Evolutionary conservation across 2,329 filamentous ascomycete species (phyloP).

Genomic region (Furcasterigmium sp.): DNA sequence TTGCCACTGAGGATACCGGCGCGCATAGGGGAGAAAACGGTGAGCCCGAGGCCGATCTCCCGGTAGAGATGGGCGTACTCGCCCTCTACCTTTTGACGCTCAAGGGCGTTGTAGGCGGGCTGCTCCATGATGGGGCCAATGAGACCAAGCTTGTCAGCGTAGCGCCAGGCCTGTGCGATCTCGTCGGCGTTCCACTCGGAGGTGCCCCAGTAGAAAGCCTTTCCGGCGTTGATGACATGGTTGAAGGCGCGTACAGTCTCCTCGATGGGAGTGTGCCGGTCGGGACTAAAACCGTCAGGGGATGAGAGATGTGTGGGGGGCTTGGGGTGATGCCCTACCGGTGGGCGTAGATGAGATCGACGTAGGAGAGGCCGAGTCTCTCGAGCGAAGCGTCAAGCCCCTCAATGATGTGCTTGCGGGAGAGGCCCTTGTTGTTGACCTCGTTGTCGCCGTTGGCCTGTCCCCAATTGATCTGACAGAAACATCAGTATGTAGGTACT

Average conservation of each 20-base stretch:
- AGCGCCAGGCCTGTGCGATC: slow-evolving; percentile 57
- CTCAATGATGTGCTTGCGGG: slow-evolving; percentile 65
- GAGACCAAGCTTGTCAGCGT: slow-evolving; percentile 54
- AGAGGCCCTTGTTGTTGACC: slow-evolving; percentile 63
- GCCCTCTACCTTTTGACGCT: slow-evolving; percentile 56
- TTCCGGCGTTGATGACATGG: slow-evolving; percentile 61
- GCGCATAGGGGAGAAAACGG: slow-evolving; percentile 55
- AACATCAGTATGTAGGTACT: too few relatives aligned
- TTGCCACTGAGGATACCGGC: slow-evolving; percentile 60
- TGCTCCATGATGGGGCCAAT: slow-evolving; percentile 63
- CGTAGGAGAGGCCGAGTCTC: slow-evolving; percentile 53
- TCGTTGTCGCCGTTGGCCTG: slow-evolving; percentile 52
- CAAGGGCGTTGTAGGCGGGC: slow-evolving; percentile 61
- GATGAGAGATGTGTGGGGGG: background rate
- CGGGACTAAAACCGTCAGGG: slow-evolving; percentile 32
- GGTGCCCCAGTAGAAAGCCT: slow-evolving; percentile 68
- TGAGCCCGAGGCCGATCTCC: slow-evolving; percentile 55
- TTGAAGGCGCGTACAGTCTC: slow-evolving; percentile 68
- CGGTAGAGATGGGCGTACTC: slow-evolving; percentile 58
- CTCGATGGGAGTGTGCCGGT: slow-evolving; percentile 64
- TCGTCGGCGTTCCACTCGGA: slow-evolving; percentile 64
- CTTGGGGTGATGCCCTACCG: slow-evolving; percentile 24
- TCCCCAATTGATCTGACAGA: slow-evolving; percentile 57
- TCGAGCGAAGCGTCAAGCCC: slow-evolving; percentile 55
- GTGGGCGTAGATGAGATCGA: slow-evolving; percentile 66